phyloP scores from a whole-genome alignment of 164 flowering plant species.

The Vitis cinerea region DNA sequence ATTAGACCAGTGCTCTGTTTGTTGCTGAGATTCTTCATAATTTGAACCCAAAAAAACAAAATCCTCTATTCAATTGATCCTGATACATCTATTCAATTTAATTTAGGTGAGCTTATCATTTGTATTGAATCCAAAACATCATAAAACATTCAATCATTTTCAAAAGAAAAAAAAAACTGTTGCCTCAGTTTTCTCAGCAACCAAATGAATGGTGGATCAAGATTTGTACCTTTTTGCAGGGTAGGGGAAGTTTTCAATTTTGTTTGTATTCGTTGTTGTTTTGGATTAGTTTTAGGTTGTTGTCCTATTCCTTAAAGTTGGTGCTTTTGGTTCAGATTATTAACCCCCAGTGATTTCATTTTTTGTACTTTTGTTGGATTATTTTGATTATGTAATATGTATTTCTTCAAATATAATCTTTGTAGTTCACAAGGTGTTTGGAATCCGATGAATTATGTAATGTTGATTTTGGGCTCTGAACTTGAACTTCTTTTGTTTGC shows the following conservation, averaged over 20 bases:
- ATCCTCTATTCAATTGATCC: too few relatives aligned
- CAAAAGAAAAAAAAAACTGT: too few relatives aligned
- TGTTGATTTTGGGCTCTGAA: conserved; percentile 10
- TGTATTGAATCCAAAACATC: too few relatives aligned
- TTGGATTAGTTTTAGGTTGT: not conserved
- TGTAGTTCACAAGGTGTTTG: not conserved
- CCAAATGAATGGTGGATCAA: not conserved
- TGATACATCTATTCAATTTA: too few relatives aligned
- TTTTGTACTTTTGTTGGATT: not conserved
- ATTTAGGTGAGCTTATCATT: too few relatives aligned
- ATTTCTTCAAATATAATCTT: not conserved
- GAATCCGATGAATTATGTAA: not conserved
- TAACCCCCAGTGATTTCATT: not conserved
- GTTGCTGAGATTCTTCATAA: too few relatives aligned
- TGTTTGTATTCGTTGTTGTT: not conserved
- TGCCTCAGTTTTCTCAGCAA: not conserved
- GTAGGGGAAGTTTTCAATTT: not conserved
- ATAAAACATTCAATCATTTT: too few relatives aligned
- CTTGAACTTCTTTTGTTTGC: conserved; percentile 10
- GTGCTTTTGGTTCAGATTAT: not conserved
- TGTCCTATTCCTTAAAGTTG: not conserved
- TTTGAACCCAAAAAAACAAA: too few relatives aligned
- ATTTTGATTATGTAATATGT: not conserved
- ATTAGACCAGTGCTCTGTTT: too few relatives aligned
- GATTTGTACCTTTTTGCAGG: not conserved